Conservation (phyloP, 176 grass and related monocot species). For the Avena atlantica region DNA sequence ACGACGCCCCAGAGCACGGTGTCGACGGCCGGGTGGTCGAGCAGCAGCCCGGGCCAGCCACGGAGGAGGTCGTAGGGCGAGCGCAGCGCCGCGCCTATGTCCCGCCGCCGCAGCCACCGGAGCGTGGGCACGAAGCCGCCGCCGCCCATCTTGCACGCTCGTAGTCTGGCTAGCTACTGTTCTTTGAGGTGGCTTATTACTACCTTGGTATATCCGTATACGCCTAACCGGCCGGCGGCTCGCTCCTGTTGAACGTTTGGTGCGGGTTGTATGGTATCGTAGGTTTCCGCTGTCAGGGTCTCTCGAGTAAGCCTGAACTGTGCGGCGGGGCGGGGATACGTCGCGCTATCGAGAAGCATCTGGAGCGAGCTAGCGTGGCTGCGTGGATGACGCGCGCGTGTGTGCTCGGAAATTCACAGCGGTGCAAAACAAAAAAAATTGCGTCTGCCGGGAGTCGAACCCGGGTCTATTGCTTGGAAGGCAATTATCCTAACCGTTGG, state of each 20-base stretch:
- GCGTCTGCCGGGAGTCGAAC: slow-evolving; percentile 92
- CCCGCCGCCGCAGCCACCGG: neutral
- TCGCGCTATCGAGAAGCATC: no score
- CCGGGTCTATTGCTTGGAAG: slow-evolving; percentile 99
- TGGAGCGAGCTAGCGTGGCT: no score
- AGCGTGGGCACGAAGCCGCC: neutral
- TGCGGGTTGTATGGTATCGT: neutral
- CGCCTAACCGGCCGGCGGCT: neutral
- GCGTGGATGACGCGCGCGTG: no score
- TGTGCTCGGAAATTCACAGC: no score
- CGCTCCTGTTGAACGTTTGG: neutral
- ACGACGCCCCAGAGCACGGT: neutral
- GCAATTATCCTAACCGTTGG: slow-evolving; percentile 99
- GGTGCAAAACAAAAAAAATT: neutral
- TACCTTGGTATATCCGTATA: no score
- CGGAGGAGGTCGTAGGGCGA: neutral
- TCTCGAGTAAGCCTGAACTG: no score
- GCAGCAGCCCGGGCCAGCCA: neutral
- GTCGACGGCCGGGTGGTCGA: slow-evolving; percentile 11
- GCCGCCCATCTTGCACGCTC: neutral
- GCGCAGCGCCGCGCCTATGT: neutral
- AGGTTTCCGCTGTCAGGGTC: no score
- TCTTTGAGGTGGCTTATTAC: no score
- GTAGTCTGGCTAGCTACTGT: neutral
- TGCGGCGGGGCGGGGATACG: no score